Evolutionary conservation across 2,329 filamentous ascomycete genomes (phyloP), one percentile per base, ranked within the genome.

Genomic region (Thielaviopsis punctulata): DNA sequence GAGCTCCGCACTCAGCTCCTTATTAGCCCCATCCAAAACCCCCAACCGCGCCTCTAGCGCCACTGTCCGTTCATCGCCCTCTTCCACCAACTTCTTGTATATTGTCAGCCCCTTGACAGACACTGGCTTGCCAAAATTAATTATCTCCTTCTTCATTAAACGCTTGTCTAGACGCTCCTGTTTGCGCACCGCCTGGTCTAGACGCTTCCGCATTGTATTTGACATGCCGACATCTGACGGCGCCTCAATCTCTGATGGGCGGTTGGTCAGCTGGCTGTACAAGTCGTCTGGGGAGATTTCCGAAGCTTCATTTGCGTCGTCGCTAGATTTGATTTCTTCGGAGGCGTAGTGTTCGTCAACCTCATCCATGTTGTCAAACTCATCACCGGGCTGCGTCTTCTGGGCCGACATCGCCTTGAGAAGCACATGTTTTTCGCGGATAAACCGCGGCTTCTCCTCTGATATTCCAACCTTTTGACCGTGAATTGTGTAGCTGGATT

Each of bases 151-250:
- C 3, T 36, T 52, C 10, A 55, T 43, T 18, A 25, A 7, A 7
- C 45, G 45, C 13, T 24, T 46, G 15, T 49, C 50, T n/a, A 39
- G 6, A 8, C 50, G 49, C 7, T 52, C 45, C 15, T 43, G 41
- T 33, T 55, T 52, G 39, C 39, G 41, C 27, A 8, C 13, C n/a
- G 49, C 53, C 27, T 55, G 19, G 18, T 52, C 41, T 10, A 55
- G 30, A 3, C 30, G 27, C 45, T 52, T 55, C 48, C 43, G 41
- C 5, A 27, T 1, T 22, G 18, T 33, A 19, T 49, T 49, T n/a
- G 48, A 49, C 23, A 49, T 7, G 8, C 9, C 21, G 5, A 41
- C 48, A 5, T 41, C 12, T 24, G 6, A 23, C 46, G 48, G n/a
- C 15, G 15, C 12, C 27, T 45, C 6, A 27, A 15, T n/a, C n/a